Conservation (phyloP, 2,329 filamentous ascomycete genomes). For the Apiospora malaysiana region DNA sequence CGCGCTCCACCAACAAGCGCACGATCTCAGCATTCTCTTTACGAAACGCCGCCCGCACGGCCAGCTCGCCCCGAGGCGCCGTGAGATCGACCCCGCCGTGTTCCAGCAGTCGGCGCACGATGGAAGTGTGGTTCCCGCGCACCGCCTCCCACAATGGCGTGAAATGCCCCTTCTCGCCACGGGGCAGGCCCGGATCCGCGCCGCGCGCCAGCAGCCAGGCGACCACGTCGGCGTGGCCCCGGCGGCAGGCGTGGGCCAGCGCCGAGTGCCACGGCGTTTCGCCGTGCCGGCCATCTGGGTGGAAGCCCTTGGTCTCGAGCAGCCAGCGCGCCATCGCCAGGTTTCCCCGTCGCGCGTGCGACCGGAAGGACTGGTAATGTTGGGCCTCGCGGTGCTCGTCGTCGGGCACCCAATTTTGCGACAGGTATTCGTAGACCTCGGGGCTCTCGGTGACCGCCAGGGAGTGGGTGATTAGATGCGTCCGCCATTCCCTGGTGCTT, state of each 20-base stretch:
- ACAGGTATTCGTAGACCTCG: conserved; percentile 2
- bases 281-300: no score
- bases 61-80: no score
- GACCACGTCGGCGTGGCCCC: background rate
- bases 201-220: conserved; percentile 2
- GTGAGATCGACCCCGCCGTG: background rate
- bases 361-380: background rate
- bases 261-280: background rate
- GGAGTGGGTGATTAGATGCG: background rate
- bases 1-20: background rate
- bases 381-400: rapidly evolving
- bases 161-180: no score
- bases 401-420: background rate
- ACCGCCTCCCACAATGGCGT: no score
- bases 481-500: background rate
- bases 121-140: no score
- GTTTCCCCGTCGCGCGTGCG: conserved; percentile 2
- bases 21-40: background rate
- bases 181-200: background rate
- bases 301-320: background rate
- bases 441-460: background rate
- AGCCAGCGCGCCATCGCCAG: conserved; percentile 1
- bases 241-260: background rate
- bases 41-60: background rate
- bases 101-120: background rate